Base-by-base conservation (phyloP, 495 filamentous ascomycete species). In the Aspergillus leporis region DNA sequence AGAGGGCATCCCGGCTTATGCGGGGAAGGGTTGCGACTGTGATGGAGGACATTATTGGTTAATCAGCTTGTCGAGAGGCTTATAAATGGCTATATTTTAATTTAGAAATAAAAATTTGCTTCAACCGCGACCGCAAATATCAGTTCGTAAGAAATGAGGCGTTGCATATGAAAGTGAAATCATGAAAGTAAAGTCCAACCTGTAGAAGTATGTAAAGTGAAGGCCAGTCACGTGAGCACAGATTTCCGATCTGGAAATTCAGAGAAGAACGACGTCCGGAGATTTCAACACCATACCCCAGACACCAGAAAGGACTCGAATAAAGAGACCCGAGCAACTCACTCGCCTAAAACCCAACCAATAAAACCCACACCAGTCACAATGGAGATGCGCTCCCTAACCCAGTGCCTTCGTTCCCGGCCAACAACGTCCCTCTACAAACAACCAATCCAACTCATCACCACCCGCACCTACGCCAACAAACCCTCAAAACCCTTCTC, bases 1-100 rank as follows among this genome's bases (percentile, higher is more conserved):
- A 84, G 34, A 93, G 83, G 46, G 81, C 72, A 38, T 85, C 73
- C 30, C 86, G 81, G 31, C 80, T 81, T 64, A 93, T 84, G 71
- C 85, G 86, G 52, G 83, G 78, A 58, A 93, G 81, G 32, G 71
- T 82, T 51, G 81, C 77, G 51, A 90, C 80, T 2, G 81, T 84
- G 49, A 80, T 70, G 52, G 74, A 71, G 2, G 85, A 79, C 85
- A 88, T 87, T 56, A 58, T 65, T 31, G 4, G 43, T 0, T 32
- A 25, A 5, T 34, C n/a, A 1, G 36, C 4, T 4, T 25, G 5
- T 21, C 8, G 18, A 14, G 13, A 13, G 14, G 34, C 14, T 13
- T 14, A 14, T 38, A 38, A 38, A 10, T 38, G 7, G 34, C 13
- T n/a, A n/a, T n/a, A n/a, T n/a, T n/a, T 16, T 23, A 40, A 41